These are phyloP conservation scores for Sporothrix brasiliensis DNA, from an alignment of 2,329 filamentous ascomycete species.

Conservation along the genomic window DNA sequence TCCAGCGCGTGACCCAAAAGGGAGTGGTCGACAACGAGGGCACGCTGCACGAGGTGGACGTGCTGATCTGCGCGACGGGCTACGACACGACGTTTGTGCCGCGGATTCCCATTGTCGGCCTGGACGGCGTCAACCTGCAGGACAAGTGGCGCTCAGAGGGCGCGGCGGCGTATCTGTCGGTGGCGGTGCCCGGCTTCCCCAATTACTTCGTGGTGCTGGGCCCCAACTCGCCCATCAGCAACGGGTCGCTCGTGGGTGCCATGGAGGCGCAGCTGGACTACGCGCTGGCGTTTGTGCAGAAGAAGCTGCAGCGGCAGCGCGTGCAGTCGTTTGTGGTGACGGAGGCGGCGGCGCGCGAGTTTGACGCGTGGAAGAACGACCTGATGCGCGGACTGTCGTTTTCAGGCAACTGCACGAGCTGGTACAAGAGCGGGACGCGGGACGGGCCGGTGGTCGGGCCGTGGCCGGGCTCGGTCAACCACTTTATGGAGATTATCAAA, in stretches of 20 bases:
- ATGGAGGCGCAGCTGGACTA: constrained; percentile 34
- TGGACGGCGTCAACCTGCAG: constrained; percentile 26
- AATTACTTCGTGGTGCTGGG: constrained; percentile 33
- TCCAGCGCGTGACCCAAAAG: constrained; percentile 44
- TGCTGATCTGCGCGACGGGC: constrained; percentile 45
- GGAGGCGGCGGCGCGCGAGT: constrained; percentile 35
- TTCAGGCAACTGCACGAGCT: constrained; percentile 38
- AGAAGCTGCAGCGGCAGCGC: constrained; percentile 27
- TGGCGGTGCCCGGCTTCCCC: constrained; percentile 31
- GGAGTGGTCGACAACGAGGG: constrained; percentile 42
- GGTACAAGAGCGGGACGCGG: constrained; percentile 39
- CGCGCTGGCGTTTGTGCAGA: constrained; percentile 6
- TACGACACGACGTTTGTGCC: constrained; percentile 41
- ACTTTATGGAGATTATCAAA: constrained; percentile 30
- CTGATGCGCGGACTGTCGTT: constrained; percentile 42
- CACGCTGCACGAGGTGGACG: constrained; percentile 38
- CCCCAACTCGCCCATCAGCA: constrained; percentile 31
- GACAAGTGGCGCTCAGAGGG: constrained; percentile 35
- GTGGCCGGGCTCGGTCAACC: constrained; percentile 29
- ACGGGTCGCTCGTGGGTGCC: constrained; percentile 28
- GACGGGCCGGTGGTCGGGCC: constrained; percentile 37
- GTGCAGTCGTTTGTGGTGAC: constrained; percentile 30
- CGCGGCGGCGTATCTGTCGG: constrained; percentile 28
- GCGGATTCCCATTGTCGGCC: constrained; percentile 40
- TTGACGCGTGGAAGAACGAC: constrained; percentile 39